Evolutionary conservation across 345 rosid genomes (phyloP).

Genomic region (Brassica napus): Da-Ae NC_063451.1:25283501-25284000

Average conservation of each 20-base stretch:
- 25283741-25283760: background rate
- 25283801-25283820: conserved; percentile 32
- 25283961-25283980: conserved; percentile 56
- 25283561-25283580: conserved; percentile 97
- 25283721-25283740: background rate
- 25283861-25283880: conserved; percentile 82
- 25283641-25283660: conserved; percentile 51
- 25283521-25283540: background rate
- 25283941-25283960: conserved; percentile 58
- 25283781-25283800: conserved; percentile 26
- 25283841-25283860: conserved; percentile 77
- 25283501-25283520: background rate
- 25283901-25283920: conserved; percentile 54
- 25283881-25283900: conserved; percentile 46
- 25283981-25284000: too few species aligned
- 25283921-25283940: conserved; percentile 51
- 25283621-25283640: conserved; percentile 28
- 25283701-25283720: conserved; percentile 10
- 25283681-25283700: conserved; percentile 42
- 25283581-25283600: conserved; percentile 79
- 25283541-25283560: conserved; percentile 36
- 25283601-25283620: conserved; percentile 58
- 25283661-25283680: conserved; percentile 43
- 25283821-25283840: conserved; percentile 57
- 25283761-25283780: conserved; percentile 40